phyloP scores from a whole-genome alignment of 257 asterid genomes.

The Echites panduratus region DNA sequence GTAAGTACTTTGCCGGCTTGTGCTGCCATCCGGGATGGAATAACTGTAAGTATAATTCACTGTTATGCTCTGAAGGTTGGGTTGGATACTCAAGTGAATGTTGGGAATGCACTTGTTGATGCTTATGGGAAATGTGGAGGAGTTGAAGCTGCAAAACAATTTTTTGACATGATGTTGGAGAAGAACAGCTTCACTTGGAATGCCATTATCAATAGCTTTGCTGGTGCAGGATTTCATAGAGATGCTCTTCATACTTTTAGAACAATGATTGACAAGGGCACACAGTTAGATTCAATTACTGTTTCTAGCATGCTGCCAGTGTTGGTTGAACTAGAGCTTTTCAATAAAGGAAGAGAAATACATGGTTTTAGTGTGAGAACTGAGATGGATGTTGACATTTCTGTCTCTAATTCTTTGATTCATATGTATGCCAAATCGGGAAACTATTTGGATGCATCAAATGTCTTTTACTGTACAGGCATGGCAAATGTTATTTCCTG shows the following conservation, averaged over 20 bases:
- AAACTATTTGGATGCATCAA: slow-evolving; percentile 36
- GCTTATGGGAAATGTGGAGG: slow-evolving; percentile 73
- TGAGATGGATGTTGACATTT: slow-evolving; percentile 51
- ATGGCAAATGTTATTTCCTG: slow-evolving; percentile 50
- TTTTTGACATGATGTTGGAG: slow-evolving; percentile 47
- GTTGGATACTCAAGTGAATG: slow-evolving; percentile 34
- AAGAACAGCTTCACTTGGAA: slow-evolving; percentile 70
- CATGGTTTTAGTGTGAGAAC: slow-evolving; percentile 52
- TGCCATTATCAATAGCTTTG: slow-evolving; percentile 44
- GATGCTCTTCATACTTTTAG: slow-evolving; percentile 47
- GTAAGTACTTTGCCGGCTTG: slow-evolving; percentile 55
- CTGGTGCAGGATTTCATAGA: slow-evolving; percentile 27
- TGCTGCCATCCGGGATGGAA: slow-evolving; percentile 35
- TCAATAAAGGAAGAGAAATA: slow-evolving; percentile 45
- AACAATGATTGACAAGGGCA: slow-evolving; percentile 34
- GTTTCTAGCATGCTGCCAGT: slow-evolving; percentile 57
- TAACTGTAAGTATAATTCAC: slow-evolving; percentile 39
- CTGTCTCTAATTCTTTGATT: slow-evolving; percentile 63
- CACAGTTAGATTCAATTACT: slow-evolving; percentile 41
- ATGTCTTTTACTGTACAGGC: slow-evolving; percentile 34
- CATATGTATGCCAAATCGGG: slow-evolving; percentile 68
- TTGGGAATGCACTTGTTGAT: slow-evolving; percentile 61
- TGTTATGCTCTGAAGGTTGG: slow-evolving; percentile 51
- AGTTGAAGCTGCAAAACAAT: slow-evolving; percentile 29
- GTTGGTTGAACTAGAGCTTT: slow-evolving; percentile 43